Conservation (phyloP, 169 alveolate genomes). For the Plasmodium berghei region DNA sequence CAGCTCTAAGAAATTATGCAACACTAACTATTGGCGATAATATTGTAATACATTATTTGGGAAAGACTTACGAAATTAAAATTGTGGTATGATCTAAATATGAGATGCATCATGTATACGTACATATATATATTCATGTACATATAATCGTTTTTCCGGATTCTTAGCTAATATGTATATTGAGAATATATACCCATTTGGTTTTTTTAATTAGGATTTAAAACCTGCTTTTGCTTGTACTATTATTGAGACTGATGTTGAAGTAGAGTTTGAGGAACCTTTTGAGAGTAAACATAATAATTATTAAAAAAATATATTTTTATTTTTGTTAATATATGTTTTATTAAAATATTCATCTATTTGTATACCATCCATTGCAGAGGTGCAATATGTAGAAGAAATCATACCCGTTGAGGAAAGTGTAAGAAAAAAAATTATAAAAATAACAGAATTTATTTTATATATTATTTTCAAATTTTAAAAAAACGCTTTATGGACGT, state of each 20-base stretch:
- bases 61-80: conserved; percentile 90
- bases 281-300: conserved; percentile 24
- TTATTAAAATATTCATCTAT: not conserved
- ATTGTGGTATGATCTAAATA: conserved; percentile 84
- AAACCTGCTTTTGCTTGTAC: conserved; percentile 94
- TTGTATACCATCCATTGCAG: conserved; percentile 7
- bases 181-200: not conserved
- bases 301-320: not conserved
- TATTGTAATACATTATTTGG: conserved; percentile 91
- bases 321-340: conserved; percentile 10
- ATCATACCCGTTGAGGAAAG: conserved; percentile 45
- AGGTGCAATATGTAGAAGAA: conserved; percentile 66
- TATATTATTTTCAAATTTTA: too few species aligned
- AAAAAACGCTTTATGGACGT: too few species aligned
- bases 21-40: conserved; percentile 94
- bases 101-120: not conserved
- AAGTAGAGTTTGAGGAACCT: conserved; percentile 92
- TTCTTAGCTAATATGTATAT: not conserved
- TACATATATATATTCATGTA: not conserved
- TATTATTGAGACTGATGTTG: conserved; percentile 95
- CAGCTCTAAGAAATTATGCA: conserved; percentile 92
- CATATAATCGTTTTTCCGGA: not conserved
- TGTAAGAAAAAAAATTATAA: conserved; percentile 42
- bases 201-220: conserved; percentile 79
- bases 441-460: not conserved